Evolutionary conservation across 2,329 filamentous ascomycete genomes (phyloP), one percentile per base, ranked within the genome.

Genomic region (Beauveria asiatica): DNA sequence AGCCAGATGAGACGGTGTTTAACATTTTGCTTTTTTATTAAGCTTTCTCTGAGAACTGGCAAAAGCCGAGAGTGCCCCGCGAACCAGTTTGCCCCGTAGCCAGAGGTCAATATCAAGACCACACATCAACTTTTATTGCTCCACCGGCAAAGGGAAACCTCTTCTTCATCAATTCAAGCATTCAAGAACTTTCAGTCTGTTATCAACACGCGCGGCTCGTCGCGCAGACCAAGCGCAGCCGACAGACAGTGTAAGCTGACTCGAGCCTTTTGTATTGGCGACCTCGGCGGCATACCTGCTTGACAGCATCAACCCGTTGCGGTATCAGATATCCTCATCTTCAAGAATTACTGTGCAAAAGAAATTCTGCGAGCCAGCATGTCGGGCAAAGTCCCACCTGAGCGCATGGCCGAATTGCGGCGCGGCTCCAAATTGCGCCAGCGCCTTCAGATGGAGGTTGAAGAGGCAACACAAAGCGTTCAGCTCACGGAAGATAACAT

Each of bases 401-500:
- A 59, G 51, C 49, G 60, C 13, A 62, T 62, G 60, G 55, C 44
- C 3, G 49, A 49, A 19, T 44, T 62, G 23, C 56, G 60, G 8
- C 60, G 51, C 3, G 55, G 51, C 3, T 55, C 60, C 5, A 62
- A 59, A 25, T 46, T 62, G 19, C 60, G 60, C 16, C 41, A 62
- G 19, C 60, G 60, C 13, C 60, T 62, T 4, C 49, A 55, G 23
- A 39, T 30, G 45, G 55, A 62, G 10, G 37, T 62, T 16, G 46
- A 59, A 17, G 60, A 62, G 19, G 33, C 51, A 16, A 50, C 23
- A 1, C 23, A 52, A 8, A 46, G 51, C 23, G 42, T 59, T 3
- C 33, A 51, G 10, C 39, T 30, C n/a, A 45, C 44, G 9, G 55
- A 62, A 10, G 37, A 54, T 16, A 45, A 39, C 25, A 44, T 62